Conservation (phyloP, 805 yeast species). For the Candida suzukii region DNA sequence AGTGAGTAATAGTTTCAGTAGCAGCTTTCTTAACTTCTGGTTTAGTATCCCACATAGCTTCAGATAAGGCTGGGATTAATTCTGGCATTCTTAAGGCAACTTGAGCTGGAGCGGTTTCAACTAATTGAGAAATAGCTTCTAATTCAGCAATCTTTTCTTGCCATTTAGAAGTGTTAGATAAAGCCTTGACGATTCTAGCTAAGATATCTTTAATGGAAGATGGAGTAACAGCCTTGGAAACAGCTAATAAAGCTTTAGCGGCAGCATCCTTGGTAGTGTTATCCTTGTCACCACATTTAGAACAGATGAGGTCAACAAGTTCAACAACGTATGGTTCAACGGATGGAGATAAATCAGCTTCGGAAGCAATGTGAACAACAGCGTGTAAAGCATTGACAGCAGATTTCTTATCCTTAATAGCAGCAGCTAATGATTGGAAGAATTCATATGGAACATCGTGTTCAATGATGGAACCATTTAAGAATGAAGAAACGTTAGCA, state of each 20-base stretch:
- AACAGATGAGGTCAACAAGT: conserved; percentile 62
- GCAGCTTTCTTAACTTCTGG: conserved; percentile 96
- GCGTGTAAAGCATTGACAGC: conserved; percentile 81
- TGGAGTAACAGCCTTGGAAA: conserved; percentile 84
- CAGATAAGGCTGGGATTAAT: conserved; percentile 96
- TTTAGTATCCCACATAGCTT: conserved; percentile 99
- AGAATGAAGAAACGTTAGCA: conserved; percentile 81
- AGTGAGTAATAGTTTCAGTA: conserved; percentile 88
- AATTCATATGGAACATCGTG: conserved; percentile 94
- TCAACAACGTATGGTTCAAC: conserved; percentile 93
- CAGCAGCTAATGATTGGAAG: conserved; percentile 68
- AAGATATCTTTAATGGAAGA: conserved; percentile 84
- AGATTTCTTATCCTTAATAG: conserved; percentile 78
- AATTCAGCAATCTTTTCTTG: conserved; percentile 93
- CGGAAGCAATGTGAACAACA: conserved; percentile 75
- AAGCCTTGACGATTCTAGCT: conserved; percentile 68
- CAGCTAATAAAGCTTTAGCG: conserved; percentile 64
- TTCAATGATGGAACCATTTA: conserved; percentile 95
- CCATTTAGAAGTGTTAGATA: conserved; percentile 84
- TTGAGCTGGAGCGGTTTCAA: conserved; percentile 92
- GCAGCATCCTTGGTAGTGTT: conserved; percentile 69
- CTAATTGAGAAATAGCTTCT: conserved; percentile 78
- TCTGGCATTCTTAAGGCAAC: conserved; percentile 99
- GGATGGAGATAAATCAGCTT: conserved; percentile 74
- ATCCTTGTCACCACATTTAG: conserved; percentile 88